Evolutionary conservation across 257 asterid genomes (phyloP).

Genomic region (Rauvolfia tetraphylla): DNA sequence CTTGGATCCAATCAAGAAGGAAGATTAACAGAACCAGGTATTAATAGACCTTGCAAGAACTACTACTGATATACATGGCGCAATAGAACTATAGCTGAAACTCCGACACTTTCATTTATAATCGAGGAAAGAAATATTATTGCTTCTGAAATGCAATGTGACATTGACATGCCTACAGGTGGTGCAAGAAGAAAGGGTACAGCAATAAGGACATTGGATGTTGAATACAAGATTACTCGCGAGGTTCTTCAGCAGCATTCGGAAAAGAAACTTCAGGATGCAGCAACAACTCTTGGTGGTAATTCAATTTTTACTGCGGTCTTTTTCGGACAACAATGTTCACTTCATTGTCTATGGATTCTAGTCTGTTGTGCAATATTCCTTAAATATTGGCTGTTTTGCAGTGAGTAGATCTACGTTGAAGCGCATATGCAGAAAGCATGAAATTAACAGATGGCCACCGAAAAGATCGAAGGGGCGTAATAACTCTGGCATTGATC

Average conservation of each 20-base stretch:
- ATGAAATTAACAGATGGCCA: slow-evolving; percentile 11
- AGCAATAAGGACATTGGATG: background rate
- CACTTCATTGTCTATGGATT: too few species aligned
- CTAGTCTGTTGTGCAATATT: too few species aligned
- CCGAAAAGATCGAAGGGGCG: background rate
- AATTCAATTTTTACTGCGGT: too few species aligned
- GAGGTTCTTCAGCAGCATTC: slow-evolving; percentile 21
- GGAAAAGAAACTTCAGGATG: slow-evolving; percentile 20
- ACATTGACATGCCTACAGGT: too few species aligned
- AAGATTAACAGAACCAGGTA: too few species aligned
- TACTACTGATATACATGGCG: too few species aligned
- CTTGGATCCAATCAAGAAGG: background rate
- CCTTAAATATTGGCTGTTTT: too few species aligned
- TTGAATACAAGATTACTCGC: background rate
- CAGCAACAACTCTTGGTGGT: slow-evolving; percentile 19
- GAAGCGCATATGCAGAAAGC: slow-evolving; percentile 16
- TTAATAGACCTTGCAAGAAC: too few species aligned
- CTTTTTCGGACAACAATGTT: too few species aligned
- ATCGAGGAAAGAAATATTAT: too few species aligned
- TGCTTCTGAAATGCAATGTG: background rate
- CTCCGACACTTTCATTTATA: too few species aligned
- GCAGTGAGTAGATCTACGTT: slow-evolving; percentile 13
- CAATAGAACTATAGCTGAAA: too few species aligned
- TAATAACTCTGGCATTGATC: background rate
- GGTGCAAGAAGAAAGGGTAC: background rate